Conservation (phyloP, 306 rosid species). For the Fragaria nilgerrensis region DNA sequence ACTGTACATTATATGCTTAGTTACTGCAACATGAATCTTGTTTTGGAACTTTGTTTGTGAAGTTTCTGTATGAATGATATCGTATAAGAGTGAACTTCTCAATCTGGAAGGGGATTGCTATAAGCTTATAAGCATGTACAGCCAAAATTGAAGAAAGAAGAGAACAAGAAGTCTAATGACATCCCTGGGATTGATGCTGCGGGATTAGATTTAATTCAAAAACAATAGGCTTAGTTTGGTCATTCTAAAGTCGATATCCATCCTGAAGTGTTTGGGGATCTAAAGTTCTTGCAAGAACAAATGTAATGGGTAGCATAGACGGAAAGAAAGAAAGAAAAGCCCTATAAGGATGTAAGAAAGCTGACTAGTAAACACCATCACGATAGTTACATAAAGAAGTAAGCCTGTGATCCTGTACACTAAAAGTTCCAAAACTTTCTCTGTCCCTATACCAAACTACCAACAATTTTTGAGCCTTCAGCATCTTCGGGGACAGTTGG, state of each 20-base stretch:
- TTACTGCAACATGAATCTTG: neutral
- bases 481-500: neutral
- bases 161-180: neutral
- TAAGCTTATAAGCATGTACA: neutral
- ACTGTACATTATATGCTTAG: neutral
- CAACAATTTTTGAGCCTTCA: neutral
- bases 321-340: neutral
- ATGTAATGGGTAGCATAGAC: neutral
- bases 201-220: neutral
- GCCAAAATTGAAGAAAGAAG: neutral
- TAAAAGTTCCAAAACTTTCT: neutral
- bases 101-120: slow-evolving; percentile 1
- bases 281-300: neutral
- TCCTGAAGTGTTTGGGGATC: neutral
- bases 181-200: neutral
- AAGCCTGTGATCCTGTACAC: neutral
- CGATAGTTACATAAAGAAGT: neutral
- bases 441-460: neutral
- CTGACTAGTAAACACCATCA: neutral
- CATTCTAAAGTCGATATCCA: neutral
- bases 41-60: neutral
- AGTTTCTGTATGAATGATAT: neutral
- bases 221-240: neutral
- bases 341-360: neutral
- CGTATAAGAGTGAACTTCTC: neutral